phyloP scores from a whole-genome alignment of 1,284 basidiomycete genomes.

The Ustilago nuda region DNA sequence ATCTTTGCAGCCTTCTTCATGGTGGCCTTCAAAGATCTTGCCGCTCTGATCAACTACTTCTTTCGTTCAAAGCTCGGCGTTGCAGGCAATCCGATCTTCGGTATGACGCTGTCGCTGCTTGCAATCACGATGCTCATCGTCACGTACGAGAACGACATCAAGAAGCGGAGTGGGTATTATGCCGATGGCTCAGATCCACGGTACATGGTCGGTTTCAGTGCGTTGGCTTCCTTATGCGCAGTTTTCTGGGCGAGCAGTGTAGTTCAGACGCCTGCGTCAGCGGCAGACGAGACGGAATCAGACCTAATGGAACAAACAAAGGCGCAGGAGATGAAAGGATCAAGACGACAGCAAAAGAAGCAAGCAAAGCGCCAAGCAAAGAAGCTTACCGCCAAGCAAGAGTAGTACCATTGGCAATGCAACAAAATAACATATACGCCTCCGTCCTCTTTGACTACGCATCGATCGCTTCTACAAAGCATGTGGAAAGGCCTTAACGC shows the following conservation, averaged over 20 bases:
- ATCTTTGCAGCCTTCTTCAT: conserved; percentile 34
- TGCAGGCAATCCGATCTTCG: conserved; percentile 28
- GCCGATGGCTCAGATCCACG: conserved; percentile 33
- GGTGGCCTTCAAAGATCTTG: conserved; percentile 40
- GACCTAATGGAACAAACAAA: not conserved
- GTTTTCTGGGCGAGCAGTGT: conserved; percentile 39
- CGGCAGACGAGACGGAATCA: conserved; percentile 12
- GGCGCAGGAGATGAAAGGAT: conserved; percentile 7
- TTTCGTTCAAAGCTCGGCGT: conserved; percentile 26
- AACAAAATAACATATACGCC: not conserved
- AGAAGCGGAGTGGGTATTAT: conserved; percentile 39
- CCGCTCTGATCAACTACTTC: conserved; percentile 37
- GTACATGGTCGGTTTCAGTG: conserved; percentile 25
- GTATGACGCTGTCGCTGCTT: conserved; percentile 23
- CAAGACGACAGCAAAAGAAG: conserved; percentile 35
- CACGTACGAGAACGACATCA: conserved; percentile 47
- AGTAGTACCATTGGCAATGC: not conserved
- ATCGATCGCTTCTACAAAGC: not conserved
- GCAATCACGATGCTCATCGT: conserved; percentile 36
- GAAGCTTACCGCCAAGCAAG: conserved; percentile 22
- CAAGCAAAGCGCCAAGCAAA: conserved; percentile 45
- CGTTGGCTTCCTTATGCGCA: conserved; percentile 20
- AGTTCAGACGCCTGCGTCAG: conserved; percentile 15
- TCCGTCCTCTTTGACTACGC: not conserved
- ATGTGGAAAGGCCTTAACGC: not conserved